Percentiles rank a stretch among this genome's conserved stretches.
phyloP scores from a whole-genome alignment of 371 early-diverging fungal genomes.

The Mortierella sp. region DNA sequence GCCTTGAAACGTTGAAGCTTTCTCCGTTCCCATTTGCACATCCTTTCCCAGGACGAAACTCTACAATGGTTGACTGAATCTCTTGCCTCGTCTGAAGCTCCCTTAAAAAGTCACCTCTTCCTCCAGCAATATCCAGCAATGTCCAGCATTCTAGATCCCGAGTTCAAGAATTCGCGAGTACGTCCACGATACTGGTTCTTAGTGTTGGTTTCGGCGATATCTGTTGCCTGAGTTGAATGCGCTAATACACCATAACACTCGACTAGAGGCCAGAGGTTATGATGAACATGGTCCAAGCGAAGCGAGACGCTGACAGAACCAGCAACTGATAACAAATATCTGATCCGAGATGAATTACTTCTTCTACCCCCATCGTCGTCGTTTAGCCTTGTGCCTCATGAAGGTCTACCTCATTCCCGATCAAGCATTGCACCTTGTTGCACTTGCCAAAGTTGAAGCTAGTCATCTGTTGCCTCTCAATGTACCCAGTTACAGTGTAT shows the following conservation, averaged over 20 bases:
- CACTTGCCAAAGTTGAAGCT: slow-evolving; percentile 63
- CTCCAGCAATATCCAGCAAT: slow-evolving; percentile 72
- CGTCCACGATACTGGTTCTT: slow-evolving; percentile 59
- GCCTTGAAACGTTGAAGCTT: slow-evolving; percentile 53
- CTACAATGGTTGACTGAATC: slow-evolving; percentile 60
- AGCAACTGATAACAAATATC: neutral
- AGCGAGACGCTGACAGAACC: too few species aligned
- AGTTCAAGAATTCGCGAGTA: slow-evolving; percentile 41
- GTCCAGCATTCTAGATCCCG: slow-evolving; percentile 57
- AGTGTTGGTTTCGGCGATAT: slow-evolving; percentile 63
- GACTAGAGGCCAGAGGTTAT: neutral
- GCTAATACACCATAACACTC: slow-evolving; percentile 4
- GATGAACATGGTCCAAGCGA: neutral
- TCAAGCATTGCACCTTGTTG: slow-evolving; percentile 54
- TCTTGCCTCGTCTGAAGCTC: slow-evolving; percentile 60
- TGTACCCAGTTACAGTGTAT: slow-evolving; percentile 5
- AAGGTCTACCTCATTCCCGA: slow-evolving; percentile 57
- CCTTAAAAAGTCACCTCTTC: slow-evolving; percentile 67
- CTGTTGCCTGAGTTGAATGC: slow-evolving; percentile 51
- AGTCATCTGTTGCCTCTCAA: slow-evolving; percentile 21
- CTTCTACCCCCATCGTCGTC: slow-evolving; percentile 59
- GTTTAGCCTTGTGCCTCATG: slow-evolving; percentile 28
- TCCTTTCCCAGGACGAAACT: slow-evolving; percentile 59
- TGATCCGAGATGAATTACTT: slow-evolving; percentile 45
- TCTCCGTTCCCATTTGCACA: slow-evolving; percentile 59